These are phyloP conservation scores for Yarrowia osloensis DNA, from an alignment of 805 yeast genomes.

Conservation along the genomic window DNA sequence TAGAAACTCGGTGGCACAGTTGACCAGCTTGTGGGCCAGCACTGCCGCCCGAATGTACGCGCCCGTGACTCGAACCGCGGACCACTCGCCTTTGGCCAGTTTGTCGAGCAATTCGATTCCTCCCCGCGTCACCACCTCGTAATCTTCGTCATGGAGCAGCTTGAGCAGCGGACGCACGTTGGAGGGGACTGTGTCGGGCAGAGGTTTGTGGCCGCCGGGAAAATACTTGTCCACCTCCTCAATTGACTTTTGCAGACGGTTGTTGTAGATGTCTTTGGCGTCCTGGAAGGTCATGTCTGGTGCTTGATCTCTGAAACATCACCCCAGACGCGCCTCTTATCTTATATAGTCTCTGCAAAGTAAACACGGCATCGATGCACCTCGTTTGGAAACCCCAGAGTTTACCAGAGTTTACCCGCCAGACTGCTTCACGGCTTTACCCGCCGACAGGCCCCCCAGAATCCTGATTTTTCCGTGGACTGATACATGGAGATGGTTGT, in stretches of 20 bases:
- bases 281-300: not conserved
- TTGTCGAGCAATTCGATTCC: conserved; percentile 11
- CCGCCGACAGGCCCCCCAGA: not conserved
- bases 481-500: not conserved
- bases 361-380: not conserved
- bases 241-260: conserved; percentile 7
- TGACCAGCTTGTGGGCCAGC: conserved; percentile 57
- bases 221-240: conserved; percentile 10
- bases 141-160: conserved; percentile 8
- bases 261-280: conserved; percentile 15
- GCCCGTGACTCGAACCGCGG: conserved; percentile 50
- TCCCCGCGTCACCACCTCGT: not conserved
- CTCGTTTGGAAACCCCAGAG: not conserved
- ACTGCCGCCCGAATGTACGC: conserved; percentile 64
- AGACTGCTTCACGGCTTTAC: not conserved
- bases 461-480: not conserved
- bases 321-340: too few relatives aligned
- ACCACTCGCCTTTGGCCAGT: conserved; percentile 24
- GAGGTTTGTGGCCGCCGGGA: conserved; percentile 8
- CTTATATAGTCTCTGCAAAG: not conserved
- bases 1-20: conserved; percentile 47
- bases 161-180: conserved; percentile 6
- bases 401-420: not conserved
- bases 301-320: too few relatives aligned
- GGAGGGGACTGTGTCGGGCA: not conserved